Evolutionary conservation across 2,329 filamentous ascomycete species (phyloP).

Genomic region (Myriosclerotinia duriaeana): DNA sequence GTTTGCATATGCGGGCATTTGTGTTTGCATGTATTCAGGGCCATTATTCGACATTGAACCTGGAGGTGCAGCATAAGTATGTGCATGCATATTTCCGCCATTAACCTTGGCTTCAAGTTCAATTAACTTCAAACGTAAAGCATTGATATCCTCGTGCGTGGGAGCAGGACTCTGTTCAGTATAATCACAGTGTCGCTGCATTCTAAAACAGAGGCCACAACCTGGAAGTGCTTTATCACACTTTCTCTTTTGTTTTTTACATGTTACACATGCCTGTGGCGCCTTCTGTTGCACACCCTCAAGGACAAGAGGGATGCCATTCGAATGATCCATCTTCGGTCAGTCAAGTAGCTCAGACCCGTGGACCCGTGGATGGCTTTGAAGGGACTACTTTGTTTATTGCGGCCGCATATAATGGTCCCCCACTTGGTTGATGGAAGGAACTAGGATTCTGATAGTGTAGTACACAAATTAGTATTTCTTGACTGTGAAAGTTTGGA

Average conservation of each 20-base stretch:
- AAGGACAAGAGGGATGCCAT: background rate
- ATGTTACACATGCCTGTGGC: conserved; percentile 47
- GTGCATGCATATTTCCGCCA: conserved; percentile 31
- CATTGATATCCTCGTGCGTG: conserved; percentile 45
- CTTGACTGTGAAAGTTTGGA: background rate
- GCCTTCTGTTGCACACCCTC: conserved; percentile 37
- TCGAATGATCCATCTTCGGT: conserved; percentile 18
- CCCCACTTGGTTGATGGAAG: conserved; percentile 3
- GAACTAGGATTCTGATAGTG: background rate
- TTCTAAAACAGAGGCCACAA: conserved; percentile 49
- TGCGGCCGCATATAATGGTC: conserved; percentile 16
- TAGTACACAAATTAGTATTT: conserved; percentile 5
- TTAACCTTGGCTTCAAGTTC: conserved; percentile 45
- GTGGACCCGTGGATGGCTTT: background rate
- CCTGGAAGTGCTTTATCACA: conserved; percentile 52
- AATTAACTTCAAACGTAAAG: conserved; percentile 42
- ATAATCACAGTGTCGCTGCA: conserved; percentile 47
- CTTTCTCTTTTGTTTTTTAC: conserved; percentile 51
- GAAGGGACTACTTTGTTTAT: conserved; percentile 5
- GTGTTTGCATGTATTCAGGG: conserved; percentile 29
- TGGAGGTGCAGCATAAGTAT: conserved; percentile 34
- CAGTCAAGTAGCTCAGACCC: conserved; percentile 2
- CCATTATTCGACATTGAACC: conserved; percentile 18
- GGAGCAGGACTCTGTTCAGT: conserved; percentile 42
- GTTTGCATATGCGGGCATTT: conserved; percentile 30